Conservation (phyloP, 495 filamentous ascomycete species). For the Tuber aestivum region DNA sequence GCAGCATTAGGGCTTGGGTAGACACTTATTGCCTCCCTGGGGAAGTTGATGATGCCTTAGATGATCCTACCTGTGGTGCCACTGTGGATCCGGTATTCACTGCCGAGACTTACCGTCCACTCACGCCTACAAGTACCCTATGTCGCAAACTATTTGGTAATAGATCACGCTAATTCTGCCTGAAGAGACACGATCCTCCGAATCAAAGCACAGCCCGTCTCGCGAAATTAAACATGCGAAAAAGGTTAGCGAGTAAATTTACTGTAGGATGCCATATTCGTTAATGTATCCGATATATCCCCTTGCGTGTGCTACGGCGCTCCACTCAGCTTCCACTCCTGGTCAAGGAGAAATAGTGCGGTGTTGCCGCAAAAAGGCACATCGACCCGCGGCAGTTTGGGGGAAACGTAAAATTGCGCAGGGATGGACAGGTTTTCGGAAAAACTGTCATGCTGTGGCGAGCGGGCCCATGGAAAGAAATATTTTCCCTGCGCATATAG, state of each 20-base stretch:
- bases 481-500: no score
- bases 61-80: neutral
- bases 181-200: neutral
- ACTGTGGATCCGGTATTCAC: neutral
- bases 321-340: neutral
- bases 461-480: neutral
- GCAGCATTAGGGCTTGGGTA: neutral
- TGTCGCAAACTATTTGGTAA: neutral
- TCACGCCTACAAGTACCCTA: neutral
- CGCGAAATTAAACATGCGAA: neutral
- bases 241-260: neutral
- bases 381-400: neutral
- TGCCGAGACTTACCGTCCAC: neutral
- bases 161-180: neutral
- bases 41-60: neutral
- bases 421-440: neutral
- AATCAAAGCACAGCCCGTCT: neutral
- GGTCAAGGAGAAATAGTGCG: neutral
- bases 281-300: neutral
- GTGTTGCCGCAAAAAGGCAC: neutral
- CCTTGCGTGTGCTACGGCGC: neutral
- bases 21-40: neutral
- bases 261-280: neutral
- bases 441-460: neutral
- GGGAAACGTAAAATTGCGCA: neutral